These are phyloP conservation scores for Mycena filopes DNA, from an alignment of 768 basidiomycete species.

Conservation along the genomic window DNA sequence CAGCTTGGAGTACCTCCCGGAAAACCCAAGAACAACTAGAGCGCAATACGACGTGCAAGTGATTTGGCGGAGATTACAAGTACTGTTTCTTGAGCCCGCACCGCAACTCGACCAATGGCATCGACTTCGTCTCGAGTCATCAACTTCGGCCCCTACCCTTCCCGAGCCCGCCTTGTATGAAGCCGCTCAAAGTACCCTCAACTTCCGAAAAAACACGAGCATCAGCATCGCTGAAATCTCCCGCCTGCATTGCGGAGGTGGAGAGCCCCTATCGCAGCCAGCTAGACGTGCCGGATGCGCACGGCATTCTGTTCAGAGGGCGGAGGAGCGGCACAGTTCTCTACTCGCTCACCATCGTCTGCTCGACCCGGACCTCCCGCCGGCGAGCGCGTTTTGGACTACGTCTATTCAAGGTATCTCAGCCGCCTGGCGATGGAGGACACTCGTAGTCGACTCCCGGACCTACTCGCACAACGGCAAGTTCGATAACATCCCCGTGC, in stretches of 20 bases:
- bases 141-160: slow-evolving; percentile 95
- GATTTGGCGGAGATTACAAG: too few species aligned
- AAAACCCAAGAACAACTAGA: too few species aligned
- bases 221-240: slow-evolving; percentile 97
- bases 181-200: slow-evolving; percentile 86
- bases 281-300: slow-evolving; percentile 84
- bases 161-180: slow-evolving; percentile 88
- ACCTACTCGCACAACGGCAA: slow-evolving; percentile 70
- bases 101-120: too few species aligned
- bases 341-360: slow-evolving; percentile 88
- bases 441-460: slow-evolving; percentile 84
- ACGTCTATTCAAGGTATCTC: slow-evolving; percentile 94
- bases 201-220: slow-evolving; percentile 90
- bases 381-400: slow-evolving; percentile 78
- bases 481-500: slow-evolving; percentile 82
- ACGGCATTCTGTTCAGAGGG: slow-evolving; percentile 95
- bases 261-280: slow-evolving; percentile 78
- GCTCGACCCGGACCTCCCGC: slow-evolving; percentile 68
- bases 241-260: slow-evolving; percentile 67
- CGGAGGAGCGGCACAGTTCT: slow-evolving; percentile 93
- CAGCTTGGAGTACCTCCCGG: too few species aligned
- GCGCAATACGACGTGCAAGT: too few species aligned
- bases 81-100: too few species aligned
- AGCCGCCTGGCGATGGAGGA: slow-evolving; percentile 88
- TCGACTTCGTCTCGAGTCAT: slow-evolving; percentile 58